A percentile compares a stretch with the other conserved stretches of the same genome.
These are phyloP conservation scores for Rhodomyrtus tomentosa DNA, from an alignment of 345 rosid species.

Conservation along the genomic window DNA sequence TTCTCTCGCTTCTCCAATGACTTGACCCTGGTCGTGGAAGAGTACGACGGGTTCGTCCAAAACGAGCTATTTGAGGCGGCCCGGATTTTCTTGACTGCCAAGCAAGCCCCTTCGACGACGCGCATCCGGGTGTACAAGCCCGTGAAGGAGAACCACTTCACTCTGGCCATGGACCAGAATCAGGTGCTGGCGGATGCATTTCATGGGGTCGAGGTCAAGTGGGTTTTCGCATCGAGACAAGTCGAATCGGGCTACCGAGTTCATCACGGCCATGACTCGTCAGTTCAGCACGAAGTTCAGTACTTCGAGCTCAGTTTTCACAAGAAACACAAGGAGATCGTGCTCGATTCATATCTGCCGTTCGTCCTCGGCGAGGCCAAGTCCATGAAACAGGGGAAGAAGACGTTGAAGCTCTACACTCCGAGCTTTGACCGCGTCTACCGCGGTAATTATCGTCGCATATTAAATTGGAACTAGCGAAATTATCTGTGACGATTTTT, in stretches of 20 bases:
- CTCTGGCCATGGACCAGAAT: conserved; percentile 31
- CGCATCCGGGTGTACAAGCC: conserved; percentile 38
- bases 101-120: conserved; percentile 23
- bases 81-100: conserved; percentile 24
- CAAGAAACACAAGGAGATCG: conserved; percentile 41
- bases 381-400: conserved; percentile 24
- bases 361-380: conserved; percentile 29
- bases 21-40: conserved; percentile 33
- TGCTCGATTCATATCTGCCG: conserved; percentile 36
- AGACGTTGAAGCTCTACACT: conserved; percentile 47
- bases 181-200: conserved; percentile 39
- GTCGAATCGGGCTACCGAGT: conserved; percentile 13
- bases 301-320: conserved; percentile 41
- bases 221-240: conserved; percentile 25
- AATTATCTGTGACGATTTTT: neutral
- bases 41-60: conserved; percentile 27
- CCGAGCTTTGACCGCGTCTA: conserved; percentile 2
- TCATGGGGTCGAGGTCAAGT: conserved; percentile 34
- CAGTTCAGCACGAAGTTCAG: conserved; percentile 17
- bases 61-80: conserved; percentile 45
- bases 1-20: conserved; percentile 28
- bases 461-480: neutral
- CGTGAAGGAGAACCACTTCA: conserved; percentile 34
- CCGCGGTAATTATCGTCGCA: neutral
- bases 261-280: conserved; percentile 10